Percentiles rank a stretch among this genome's conserved stretches.
These are phyloP conservation scores for Lithospermum erythrorhizon DNA, from an alignment of 257 asterid species.

Conservation along the genomic window DNA sequence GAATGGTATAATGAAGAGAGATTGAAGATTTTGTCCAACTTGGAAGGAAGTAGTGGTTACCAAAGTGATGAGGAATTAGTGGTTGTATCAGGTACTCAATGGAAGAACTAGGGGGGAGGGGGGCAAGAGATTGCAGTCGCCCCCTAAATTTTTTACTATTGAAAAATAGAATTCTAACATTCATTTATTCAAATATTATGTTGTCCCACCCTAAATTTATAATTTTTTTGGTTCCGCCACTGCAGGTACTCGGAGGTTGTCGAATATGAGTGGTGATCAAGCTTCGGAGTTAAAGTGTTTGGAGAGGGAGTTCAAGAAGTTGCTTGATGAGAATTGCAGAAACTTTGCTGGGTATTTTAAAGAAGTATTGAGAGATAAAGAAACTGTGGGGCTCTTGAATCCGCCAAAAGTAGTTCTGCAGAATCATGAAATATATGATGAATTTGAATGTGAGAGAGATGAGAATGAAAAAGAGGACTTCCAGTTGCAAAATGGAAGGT, in stretches of 20 bases:
- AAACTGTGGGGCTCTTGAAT: conserved; percentile 11
- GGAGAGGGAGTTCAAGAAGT: conserved; percentile 49
- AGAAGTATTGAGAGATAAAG: conserved; percentile 24
- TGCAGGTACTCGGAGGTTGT: conserved; percentile 26
- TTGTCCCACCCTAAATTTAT: too few relatives aligned
- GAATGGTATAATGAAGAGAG: conserved; percentile 46
- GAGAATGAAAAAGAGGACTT: conserved; percentile 20
- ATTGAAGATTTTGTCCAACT: conserved; percentile 19
- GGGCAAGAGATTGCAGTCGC: too few relatives aligned
- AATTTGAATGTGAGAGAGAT: conserved; percentile 10
- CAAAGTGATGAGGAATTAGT: conserved; percentile 30
- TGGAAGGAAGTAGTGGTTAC: conserved; percentile 10
- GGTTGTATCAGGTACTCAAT: background rate
- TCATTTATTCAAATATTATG: too few relatives aligned
- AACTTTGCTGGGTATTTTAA: conserved; percentile 36
- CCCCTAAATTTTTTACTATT: too few relatives aligned
- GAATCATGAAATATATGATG: conserved; percentile 3
- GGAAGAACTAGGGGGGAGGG: too few relatives aligned
- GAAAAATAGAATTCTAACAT: too few relatives aligned
- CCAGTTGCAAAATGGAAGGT: conserved; percentile 51
- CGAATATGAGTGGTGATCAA: conserved; percentile 46
- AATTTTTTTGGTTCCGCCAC: too few relatives aligned
- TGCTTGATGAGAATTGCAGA: conserved; percentile 53
- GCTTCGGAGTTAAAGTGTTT: conserved; percentile 37
- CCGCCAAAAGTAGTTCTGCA: conserved; percentile 29